Percentiles rank a stretch among this genome's conserved stretches.
Conservation (phyloP, 345 rosid species). For the Kandelia obovata region DNA sequence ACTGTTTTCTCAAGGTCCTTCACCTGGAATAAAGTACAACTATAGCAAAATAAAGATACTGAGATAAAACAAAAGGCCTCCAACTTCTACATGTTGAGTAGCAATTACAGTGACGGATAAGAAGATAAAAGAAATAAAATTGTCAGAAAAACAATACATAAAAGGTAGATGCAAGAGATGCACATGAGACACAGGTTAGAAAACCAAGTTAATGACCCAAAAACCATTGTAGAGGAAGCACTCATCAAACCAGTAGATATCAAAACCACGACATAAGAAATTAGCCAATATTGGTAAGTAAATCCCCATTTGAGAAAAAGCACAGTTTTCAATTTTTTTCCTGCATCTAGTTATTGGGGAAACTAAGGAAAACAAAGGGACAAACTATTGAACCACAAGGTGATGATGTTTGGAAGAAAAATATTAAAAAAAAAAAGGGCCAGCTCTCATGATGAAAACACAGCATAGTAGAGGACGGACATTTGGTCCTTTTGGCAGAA, state of each 20-base stretch:
- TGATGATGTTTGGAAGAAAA: background rate
- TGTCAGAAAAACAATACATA: no score
- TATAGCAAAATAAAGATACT: conserved; percentile 1
- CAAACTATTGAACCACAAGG: background rate
- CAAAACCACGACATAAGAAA: background rate
- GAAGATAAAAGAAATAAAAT: no score
- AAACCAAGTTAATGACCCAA: background rate
- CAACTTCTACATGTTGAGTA: background rate
- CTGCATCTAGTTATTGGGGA: background rate
- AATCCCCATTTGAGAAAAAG: background rate
- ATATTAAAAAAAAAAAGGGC: background rate
- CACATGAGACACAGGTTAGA: no score
- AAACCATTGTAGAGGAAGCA: background rate
- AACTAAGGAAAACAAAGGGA: background rate
- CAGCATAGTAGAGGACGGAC: background rate
- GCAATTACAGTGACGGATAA: background rate
- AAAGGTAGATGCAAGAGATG: no score
- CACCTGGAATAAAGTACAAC: conserved; percentile 40
- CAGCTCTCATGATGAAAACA: background rate
- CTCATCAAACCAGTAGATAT: background rate
- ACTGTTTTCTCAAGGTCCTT: conserved; percentile 67
- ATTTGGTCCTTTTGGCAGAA: no score
- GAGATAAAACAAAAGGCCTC: background rate
- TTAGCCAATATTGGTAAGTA: background rate
- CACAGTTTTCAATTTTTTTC: background rate